phyloP scores from a whole-genome alignment of 2,329 filamentous ascomycete species.

The Diaporthe citriasiana region DNA sequence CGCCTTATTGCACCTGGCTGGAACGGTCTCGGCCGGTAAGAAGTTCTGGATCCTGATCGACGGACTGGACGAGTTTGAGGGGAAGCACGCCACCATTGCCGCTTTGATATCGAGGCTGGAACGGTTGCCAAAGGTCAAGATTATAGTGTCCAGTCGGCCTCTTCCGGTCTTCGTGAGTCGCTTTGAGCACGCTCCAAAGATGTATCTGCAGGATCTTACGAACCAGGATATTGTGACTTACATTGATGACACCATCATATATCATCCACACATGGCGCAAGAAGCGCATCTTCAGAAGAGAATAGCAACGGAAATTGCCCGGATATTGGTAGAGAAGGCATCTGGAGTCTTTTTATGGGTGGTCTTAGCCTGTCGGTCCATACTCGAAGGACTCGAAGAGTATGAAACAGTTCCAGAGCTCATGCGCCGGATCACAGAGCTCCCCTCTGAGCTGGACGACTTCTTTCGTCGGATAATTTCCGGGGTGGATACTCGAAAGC shows the following conservation, averaged over 20 bases:
- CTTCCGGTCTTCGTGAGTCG: background rate
- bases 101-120: background rate
- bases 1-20: rapidly evolving
- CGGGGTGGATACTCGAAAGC: background rate
- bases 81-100: background rate
- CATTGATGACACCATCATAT: background rate
- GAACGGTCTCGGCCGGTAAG: background rate
- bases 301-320: background rate
- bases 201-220: background rate
- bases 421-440: background rate
- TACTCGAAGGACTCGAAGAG: background rate
- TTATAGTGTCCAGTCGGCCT: background rate
- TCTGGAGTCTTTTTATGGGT: background rate
- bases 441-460: background rate
- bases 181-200: background rate
- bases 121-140: background rate
- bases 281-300: background rate
- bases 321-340: background rate
- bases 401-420: background rate
- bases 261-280: background rate
- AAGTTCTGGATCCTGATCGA: background rate
- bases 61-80: background rate
- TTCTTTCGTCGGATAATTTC: background rate
- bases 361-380: background rate
- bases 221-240: background rate